Evolutionary conservation across 306 rosid genomes (phyloP).

Genomic region (Ormosia emarginata): DNA sequence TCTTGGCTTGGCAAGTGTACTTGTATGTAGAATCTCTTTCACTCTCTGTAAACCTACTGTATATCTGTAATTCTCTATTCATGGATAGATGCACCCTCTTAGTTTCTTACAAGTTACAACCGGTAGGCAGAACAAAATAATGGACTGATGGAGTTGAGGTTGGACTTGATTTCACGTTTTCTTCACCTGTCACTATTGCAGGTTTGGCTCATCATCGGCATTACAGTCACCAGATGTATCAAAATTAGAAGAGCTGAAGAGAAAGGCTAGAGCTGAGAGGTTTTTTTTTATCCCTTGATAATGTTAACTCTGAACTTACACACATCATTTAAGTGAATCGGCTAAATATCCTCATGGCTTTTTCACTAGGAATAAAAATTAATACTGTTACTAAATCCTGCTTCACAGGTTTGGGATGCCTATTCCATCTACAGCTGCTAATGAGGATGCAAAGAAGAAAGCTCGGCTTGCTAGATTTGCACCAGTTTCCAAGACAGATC

Average conservation of each 20-base stretch:
- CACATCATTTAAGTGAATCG: neutral
- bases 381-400: neutral
- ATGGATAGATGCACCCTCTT: neutral
- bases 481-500: conserved; percentile 46
- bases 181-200: conserved; percentile 2
- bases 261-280: conserved; percentile 87
- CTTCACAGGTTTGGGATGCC: conserved; percentile 59
- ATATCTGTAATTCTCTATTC: neutral
- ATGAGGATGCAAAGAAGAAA: conserved; percentile 64
- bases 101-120: neutral
- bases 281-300: conserved; percentile 4
- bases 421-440: conserved; percentile 33
- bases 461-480: conserved; percentile 71
- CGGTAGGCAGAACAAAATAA: neutral
- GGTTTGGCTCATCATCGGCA: conserved; percentile 55
- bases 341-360: neutral
- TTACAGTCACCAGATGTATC: conserved; percentile 38
- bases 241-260: conserved; percentile 57
- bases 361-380: neutral
- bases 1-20: too few relatives aligned
- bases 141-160: neutral
- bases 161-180: neutral
- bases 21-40: neutral
- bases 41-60: neutral
- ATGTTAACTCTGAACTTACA: neutral